Conservation (phyloP, 2,329 filamentous ascomycete species). For the Zymoseptoria pseudotritici region DNA sequence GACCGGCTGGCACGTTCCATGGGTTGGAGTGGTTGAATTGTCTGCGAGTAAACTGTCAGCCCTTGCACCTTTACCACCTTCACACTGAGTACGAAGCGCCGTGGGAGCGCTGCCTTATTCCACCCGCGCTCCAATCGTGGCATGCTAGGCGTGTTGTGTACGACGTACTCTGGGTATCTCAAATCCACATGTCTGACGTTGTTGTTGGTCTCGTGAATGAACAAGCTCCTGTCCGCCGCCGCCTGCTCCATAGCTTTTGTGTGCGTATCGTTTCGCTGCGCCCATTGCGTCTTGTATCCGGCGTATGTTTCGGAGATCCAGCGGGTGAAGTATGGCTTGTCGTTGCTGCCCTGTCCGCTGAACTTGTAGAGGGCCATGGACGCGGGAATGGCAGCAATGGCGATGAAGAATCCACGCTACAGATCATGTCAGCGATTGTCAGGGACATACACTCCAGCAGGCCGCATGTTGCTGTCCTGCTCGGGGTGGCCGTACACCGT, state of each 20-base stretch:
- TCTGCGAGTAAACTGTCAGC: constrained; percentile 33
- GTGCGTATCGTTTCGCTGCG: constrained; percentile 53
- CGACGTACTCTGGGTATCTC: constrained; percentile 57
- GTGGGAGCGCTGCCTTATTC: background rate
- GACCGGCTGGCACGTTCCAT: constrained; percentile 57
- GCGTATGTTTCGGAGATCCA: constrained; percentile 53
- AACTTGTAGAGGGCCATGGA: constrained; percentile 40
- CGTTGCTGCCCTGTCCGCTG: constrained; percentile 35
- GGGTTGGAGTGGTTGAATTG: constrained; percentile 56
- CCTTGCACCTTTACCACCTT: constrained; percentile 9
- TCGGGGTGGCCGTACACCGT: constrained; percentile 39
- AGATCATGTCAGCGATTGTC: background rate
- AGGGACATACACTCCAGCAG: constrained; percentile 1
- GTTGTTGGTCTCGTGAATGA: constrained; percentile 41
- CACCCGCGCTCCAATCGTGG: background rate
- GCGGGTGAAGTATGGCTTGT: constrained; percentile 38
- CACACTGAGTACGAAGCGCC: background rate
- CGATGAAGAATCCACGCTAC: constrained; percentile 43
- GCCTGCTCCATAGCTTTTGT: constrained; percentile 56
- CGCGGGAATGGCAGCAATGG: constrained; percentile 40
- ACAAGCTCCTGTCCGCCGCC: constrained; percentile 54
- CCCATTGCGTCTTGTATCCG: constrained; percentile 46
- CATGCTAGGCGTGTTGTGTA: background rate
- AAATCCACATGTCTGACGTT: constrained; percentile 45
- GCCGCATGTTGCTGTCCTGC: constrained; percentile 8